Evolutionary conservation across 2,329 filamentous ascomycete species (phyloP), one percentile per base, ranked within the genome.

Genomic region (Nigrospora sphaerica): DNA sequence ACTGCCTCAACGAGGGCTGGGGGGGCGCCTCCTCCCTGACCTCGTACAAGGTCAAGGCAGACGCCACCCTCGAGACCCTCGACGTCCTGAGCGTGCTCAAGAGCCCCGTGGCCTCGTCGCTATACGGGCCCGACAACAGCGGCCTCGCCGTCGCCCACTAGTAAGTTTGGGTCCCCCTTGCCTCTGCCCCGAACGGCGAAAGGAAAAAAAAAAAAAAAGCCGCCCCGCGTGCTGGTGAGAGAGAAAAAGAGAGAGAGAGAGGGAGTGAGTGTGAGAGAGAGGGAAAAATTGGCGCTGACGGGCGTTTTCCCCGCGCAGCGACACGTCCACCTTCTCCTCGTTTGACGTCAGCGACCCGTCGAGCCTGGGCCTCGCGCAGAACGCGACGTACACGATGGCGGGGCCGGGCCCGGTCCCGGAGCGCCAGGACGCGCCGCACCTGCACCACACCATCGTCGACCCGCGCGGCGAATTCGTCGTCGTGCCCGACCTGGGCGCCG

Each of bases 1-100:
- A 76, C 62, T 83, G 80, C 61, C 54, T 76, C 33, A 73, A 84
- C 52, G 80, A 85, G 64, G 75, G 71, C 11, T 62, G 75, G 33
- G 55, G 57, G 32, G 52, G 57, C 1, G 57, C 62, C 48, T 75
- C 74, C 44, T 68, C 70, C 2, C 59, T 83, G 44, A 57, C 61
- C 7, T 64, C 68, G 5, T 70, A 71, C 48, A 54, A 54, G 31
- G 65, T 67, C 16, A 62, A 56, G 23, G 37, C 49, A 4, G 59
- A 71, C 47, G 60, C 51, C 2, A 58, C 78, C 47, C 60, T 60
- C 14, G 56, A 57, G 46, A 31, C 42, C 13, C 54, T 76, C 13
- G 60, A 63, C 50, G 62, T 57, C 39, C 46, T 63, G 32, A 50
- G 52, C 33, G 72, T 64, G 6, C 51, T 61, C 46, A 49, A 50